Evolutionary conservation across 1,284 basidiomycete genomes (phyloP), one percentile per base, ranked within the genome.

Genomic region (Cryptococcus hybrid): DNA sequence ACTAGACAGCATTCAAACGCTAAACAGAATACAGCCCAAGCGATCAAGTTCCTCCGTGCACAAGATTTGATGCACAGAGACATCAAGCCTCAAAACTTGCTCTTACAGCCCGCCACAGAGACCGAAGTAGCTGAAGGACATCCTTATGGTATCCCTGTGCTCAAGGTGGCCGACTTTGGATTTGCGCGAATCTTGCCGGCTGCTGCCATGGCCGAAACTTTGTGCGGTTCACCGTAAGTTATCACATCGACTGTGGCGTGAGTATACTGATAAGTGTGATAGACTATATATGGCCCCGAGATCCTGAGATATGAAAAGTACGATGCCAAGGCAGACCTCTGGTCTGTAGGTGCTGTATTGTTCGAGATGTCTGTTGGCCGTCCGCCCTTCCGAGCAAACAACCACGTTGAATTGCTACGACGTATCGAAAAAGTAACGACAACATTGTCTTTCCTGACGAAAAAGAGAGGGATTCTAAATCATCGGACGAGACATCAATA

Each of bases 231-330:
- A 18, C 95, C 96, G 86, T 92, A 71, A 77, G 89, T 83, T 34
- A 3, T 9, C 2, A 36, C 52, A 46, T 35, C 53, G 35, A 30
- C 35, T 39, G 53, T 4, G n/a, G 11, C 13, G 7, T 5, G n/a
- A 45, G 15, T 4, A 7, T n/a, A 13, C 35, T 54, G 9, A 48
- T 34, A 37, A 15, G 13, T 18, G 13, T 8, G n/a, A 15, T 65
- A 91, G 89, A 48, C 80, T 99, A 37, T 99, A 99, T 79, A 99
- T 99, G 95, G 95, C 96, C 0, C 95, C 0, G 95, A 99, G 78
- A 99, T 99, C 63, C 80, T 99, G 15, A 86, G 91, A 18, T 97
- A 97, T 75, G 90, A 99, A 79, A 96, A 95, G 77, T 98, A 99
- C 77, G 93, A 97, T 74, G 93, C 93, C 30, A 97, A 94, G 74